Evolutionary conservation across 2,329 filamentous ascomycete genomes (phyloP), one percentile per base, ranked within the genome.

Genomic region (Phialophora macrospora): DNA sequence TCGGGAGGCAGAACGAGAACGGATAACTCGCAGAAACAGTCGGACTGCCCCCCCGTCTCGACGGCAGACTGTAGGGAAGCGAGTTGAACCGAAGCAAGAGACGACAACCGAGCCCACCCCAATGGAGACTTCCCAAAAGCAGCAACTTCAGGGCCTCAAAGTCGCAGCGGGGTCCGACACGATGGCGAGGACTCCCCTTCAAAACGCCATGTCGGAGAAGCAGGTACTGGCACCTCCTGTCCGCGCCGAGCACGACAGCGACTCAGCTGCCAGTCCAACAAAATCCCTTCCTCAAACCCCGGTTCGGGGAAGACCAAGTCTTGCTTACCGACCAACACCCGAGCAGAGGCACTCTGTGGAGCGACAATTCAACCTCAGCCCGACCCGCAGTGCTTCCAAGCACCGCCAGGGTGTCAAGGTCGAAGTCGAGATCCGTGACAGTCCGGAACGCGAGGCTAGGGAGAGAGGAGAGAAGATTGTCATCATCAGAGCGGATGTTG

Each of bases 391-490:
- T 54, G 62, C 48, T 8, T 71, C 71, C 11, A 65, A 60, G 46
- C 67, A 62, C 12, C 65, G 68, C 28, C 58, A 60, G 32, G 63
- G 66, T 26, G 51, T 72, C 54, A 68, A 65, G n/a, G 63, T 72
- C 24, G 66, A 71, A 54, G 67, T 72, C 20, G 65, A 71, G 60
- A 64, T 71, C 26, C 66, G 71, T 20, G 65, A 67, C 44, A 70
- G 69, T 59, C 70, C 70, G 22, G 70, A 66, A 38, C 64, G 68
- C 28, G 68, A 67, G 56, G 66, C 64, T 8, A 60, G 66, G 41
- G 63, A 69, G 4, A 63, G 63, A 48, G 66, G 69, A 17, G 63
- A 68, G n/a, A 69, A 65, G 60, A 67, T 70, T 65, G 64, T 71
- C 54, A 67, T 69, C 32, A 66, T 71, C 58, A 54, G 66, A 52